phyloP scores from a whole-genome alignment of 768 basidiomycete species.

The Pisolithus microcarpus region DNA sequence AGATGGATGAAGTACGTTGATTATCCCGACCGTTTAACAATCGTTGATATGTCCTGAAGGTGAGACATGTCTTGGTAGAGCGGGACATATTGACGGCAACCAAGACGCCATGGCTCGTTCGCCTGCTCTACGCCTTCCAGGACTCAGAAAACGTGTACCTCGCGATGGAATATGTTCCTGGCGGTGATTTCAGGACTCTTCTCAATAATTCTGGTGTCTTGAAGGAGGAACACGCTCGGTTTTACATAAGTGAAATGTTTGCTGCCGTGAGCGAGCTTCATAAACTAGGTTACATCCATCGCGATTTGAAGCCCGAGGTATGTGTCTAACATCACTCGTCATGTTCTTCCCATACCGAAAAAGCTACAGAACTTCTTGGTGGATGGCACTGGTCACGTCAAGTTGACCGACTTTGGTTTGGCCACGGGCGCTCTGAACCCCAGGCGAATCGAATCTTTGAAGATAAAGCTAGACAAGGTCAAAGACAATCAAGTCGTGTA shows the following conservation, averaged over 20 bases:
- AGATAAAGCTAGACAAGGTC: conserved; percentile 95
- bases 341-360: neutral
- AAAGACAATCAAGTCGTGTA: conserved; percentile 88
- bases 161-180: conserved; percentile 99
- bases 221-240: conserved; percentile 94
- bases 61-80: conserved; percentile 97
- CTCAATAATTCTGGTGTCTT: conserved; percentile 97
- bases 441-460: conserved; percentile 87
- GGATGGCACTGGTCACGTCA: conserved; percentile 93
- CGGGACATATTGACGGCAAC: conserved; percentile 96
- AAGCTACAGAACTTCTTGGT: conserved; percentile 83
- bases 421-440: conserved; percentile 96
- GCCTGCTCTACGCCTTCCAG: conserved; percentile 94
- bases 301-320: conserved; percentile 96
- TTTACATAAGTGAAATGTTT: conserved; percentile 99
- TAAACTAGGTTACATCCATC: conserved; percentile 96
- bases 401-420: conserved; percentile 94
- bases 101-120: conserved; percentile 95
- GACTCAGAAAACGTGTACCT: conserved; percentile 87
- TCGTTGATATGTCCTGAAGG: conserved; percentile 35
- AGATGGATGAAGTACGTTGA: conserved; percentile 88
- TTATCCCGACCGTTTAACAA: neutral
- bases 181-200: conserved; percentile 95
- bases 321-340: conserved; percentile 9
- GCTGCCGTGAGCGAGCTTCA: conserved; percentile 89